Conservation (phyloP, 1,139 yeast genomes). For the Saccharomyces hybrid region DNA sequence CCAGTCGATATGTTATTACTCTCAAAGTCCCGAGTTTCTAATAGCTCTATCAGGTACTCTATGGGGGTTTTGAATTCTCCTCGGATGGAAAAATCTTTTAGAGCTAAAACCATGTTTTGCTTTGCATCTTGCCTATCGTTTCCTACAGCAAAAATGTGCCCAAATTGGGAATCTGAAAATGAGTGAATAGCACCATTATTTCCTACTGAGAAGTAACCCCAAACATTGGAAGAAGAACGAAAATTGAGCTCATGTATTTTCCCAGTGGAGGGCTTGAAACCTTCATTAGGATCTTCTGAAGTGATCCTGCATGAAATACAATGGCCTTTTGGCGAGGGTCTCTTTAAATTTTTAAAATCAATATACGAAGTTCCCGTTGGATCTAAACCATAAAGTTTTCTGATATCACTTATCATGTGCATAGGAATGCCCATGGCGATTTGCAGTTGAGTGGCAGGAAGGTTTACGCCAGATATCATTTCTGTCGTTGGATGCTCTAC, state of each 20-base stretch:
- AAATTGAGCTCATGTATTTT: slow-evolving; percentile 90
- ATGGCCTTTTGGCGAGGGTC: slow-evolving; percentile 91
- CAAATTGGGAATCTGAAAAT: slow-evolving; percentile 95
- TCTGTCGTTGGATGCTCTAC: slow-evolving; percentile 99
- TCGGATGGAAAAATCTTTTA: slow-evolving; percentile 90
- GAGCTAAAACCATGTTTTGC: slow-evolving; percentile 97
- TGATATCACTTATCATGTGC: slow-evolving; percentile 87
- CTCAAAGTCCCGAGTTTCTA: slow-evolving; percentile 95
- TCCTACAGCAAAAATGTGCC: slow-evolving; percentile 97
- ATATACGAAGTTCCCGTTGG: slow-evolving; percentile 55
- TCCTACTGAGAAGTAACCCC: slow-evolving; percentile 99
- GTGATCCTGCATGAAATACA: slow-evolving; percentile 98
- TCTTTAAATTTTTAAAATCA: neutral
- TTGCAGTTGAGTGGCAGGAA: slow-evolving; percentile 97
- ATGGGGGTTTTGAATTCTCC: slow-evolving; percentile 98
- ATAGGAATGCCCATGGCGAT: slow-evolving; percentile 99
- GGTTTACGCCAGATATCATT: slow-evolving; percentile 96
- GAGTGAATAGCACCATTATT: slow-evolving; percentile 96
- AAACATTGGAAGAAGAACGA: slow-evolving; percentile 92
- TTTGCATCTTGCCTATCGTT: slow-evolving; percentile 97
- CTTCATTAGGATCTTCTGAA: slow-evolving; percentile 98
- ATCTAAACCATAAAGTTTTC: slow-evolving; percentile 89
- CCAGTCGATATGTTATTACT: slow-evolving; percentile 96
- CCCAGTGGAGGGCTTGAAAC: slow-evolving; percentile 98
- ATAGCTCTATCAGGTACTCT: slow-evolving; percentile 85